phyloP scores from a whole-genome alignment of 805 yeast species.

The Scheffersomyces spartinae region DNA sequence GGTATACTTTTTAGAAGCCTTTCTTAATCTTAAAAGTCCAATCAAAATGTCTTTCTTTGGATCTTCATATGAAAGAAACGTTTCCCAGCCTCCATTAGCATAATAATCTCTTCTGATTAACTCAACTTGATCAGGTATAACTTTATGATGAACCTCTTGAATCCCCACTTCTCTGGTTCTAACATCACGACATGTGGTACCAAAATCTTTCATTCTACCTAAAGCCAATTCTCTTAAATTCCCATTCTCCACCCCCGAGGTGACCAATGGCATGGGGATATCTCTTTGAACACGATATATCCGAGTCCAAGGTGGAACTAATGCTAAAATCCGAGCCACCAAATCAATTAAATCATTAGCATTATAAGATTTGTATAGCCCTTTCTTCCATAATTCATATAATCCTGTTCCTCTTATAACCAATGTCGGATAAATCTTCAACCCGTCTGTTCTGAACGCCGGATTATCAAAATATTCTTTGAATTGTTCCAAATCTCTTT shows the following conservation, averaged over 20 bases:
- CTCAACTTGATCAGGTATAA: conserved; percentile 95
- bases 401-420: conserved; percentile 96
- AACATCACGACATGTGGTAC: conserved; percentile 90
- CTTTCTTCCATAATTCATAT: conserved; percentile 95
- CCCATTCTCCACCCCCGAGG: conserved; percentile 97
- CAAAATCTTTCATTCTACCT: conserved; percentile 97
- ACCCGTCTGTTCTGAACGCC: conserved; percentile 91
- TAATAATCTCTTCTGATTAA: conserved; percentile 89
- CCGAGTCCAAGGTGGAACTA: conserved; percentile 99
- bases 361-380: conserved; percentile 85
- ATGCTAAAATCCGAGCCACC: conserved; percentile 89
- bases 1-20: conserved; percentile 81
- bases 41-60: conserved; percentile 92
- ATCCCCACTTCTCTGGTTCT: conserved; percentile 98
- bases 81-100: conserved; percentile 99
- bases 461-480: conserved; percentile 96
- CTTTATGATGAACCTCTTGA: conserved; percentile 95
- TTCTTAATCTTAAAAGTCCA: conserved; percentile 79
- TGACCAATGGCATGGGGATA: conserved; percentile 97
- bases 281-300: conserved; percentile 97
- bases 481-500: conserved; percentile 91
- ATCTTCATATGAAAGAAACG: conserved; percentile 90
- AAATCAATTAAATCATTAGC: conserved; percentile 90
- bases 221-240: conserved; percentile 89
- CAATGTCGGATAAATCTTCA: conserved; percentile 89